Evolutionary conservation across 345 rosid genomes (phyloP), one percentile per base, ranked within the genome.

Genomic region (Leavenworthia alabamica): DNA sequence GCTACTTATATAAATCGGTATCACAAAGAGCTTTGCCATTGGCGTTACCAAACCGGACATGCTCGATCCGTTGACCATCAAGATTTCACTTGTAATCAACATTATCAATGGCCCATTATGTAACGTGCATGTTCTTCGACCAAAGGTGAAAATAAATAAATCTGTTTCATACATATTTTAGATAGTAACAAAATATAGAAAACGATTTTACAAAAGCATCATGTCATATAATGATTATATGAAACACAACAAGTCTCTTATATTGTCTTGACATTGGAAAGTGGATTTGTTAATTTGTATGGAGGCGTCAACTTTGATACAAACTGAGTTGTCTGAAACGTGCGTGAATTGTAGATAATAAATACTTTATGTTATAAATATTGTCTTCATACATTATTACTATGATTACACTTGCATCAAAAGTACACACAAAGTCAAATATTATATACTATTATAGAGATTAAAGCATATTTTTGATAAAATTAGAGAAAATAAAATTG

Each of bases 81-180:
- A 19, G 31, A 19, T 48, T 47, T 62, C 27, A n/a, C n/a, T n/a
- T n/a, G n/a, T n/a, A n/a, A n/a, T n/a, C n/a, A n/a, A n/a, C n/a
- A n/a, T n/a, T 60, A 33, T 19, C 42, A 45, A 5, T 1, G 48
- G 8, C 35, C 22, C 22, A 49, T 62, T 16, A 37, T 29, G n/a
- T 41, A 63, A 51, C 58, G 50, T 28, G 41, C 68, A 51, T 51
- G 15, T 62, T 48, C 56, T 32, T 12, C 36, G 36, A n/a, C n/a
- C n/a, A n/a, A n/a, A n/a, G n/a, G n/a, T n/a, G n/a, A n/a, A n/a
- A n/a, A n/a, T n/a, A n/a, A n/a, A n/a, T n/a, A n/a, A n/a, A n/a
- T n/a, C n/a, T n/a, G n/a, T n/a, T n/a, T n/a, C n/a, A n/a, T n/a
- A n/a, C n/a, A n/a, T n/a, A n/a, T n/a, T n/a, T n/a, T n/a, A n/a